phyloP scores from a whole-genome alignment of 495 filamentous ascomycete species.

The Aspergillus saccharolyticus region DNA sequence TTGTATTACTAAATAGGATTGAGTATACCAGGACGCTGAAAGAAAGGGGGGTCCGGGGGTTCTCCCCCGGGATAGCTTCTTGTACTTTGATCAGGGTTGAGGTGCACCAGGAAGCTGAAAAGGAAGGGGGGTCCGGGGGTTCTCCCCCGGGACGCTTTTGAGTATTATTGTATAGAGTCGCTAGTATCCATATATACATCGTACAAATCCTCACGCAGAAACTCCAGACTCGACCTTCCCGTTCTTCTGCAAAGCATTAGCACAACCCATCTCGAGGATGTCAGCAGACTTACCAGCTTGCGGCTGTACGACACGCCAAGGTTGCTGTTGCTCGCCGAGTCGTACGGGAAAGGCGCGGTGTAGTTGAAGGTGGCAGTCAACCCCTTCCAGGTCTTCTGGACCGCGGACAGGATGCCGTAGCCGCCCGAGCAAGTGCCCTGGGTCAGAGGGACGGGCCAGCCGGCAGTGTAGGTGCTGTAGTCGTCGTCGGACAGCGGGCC shows the following conservation, averaged over 20 bases:
- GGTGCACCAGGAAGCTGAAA: no score
- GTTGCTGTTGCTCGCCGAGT: constrained; percentile 12
- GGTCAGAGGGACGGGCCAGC: constrained; percentile 42
- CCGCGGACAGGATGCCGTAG: constrained; percentile 34
- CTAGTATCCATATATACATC: no score
- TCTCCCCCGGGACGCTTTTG: no score
- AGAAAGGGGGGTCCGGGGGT: no score
- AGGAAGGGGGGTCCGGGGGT: no score
- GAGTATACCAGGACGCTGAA: no score
- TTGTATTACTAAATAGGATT: no score
- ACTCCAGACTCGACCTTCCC: constrained; percentile 13
- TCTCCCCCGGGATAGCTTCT: no score
- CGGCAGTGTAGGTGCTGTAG: constrained; percentile 27
- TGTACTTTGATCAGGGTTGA: no score
- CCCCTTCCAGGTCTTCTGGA: constrained; percentile 35
- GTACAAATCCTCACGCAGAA: neutral
- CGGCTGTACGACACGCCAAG: constrained; percentile 21
- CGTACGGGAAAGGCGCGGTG: constrained; percentile 32
- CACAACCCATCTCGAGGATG: neutral
- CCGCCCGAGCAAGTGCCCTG: constrained; percentile 39
- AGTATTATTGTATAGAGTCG: no score
- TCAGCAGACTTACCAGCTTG: constrained; percentile 11
- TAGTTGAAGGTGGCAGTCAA: constrained; percentile 35
- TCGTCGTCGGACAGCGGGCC: constrained; percentile 36
- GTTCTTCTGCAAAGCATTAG: constrained; percentile 5